phyloP scores from a whole-genome alignment of 2,329 filamentous ascomycete genomes.

The Boeremia exigua region DNA sequence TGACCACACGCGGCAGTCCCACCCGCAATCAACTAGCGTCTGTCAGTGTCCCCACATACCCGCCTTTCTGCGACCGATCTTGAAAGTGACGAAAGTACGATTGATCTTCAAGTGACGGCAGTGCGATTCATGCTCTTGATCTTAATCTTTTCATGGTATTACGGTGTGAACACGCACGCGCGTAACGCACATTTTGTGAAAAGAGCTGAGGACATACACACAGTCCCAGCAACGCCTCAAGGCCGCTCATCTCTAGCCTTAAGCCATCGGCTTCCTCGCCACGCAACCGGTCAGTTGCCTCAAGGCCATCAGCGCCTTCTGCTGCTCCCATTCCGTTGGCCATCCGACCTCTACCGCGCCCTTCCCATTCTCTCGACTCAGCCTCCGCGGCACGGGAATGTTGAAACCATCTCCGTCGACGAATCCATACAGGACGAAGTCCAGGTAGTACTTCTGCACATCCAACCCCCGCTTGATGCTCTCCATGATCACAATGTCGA shows the following conservation, averaged over 20 bases:
- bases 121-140: not conserved
- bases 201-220: too few species aligned
- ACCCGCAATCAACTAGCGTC: not conserved
- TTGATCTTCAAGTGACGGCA: not conserved
- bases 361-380: constrained; percentile 58
- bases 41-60: not conserved
- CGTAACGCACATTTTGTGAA: too few species aligned
- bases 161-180: not conserved
- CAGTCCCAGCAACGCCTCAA: too few species aligned
- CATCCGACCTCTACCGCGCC: not conserved
- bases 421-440: constrained; percentile 69
- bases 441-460: constrained; percentile 60
- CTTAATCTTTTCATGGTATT: too few species aligned
- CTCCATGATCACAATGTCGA: constrained; percentile 57
- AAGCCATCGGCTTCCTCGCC: not conserved
- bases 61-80: not conserved
- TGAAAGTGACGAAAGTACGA: not conserved
- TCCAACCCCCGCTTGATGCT: constrained; percentile 58
- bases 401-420: constrained; percentile 59
- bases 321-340: not conserved
- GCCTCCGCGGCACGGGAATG: constrained; percentile 54
- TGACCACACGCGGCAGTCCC: not conserved
- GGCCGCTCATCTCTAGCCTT: not conserved
- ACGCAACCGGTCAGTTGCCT: not conserved
- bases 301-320: not conserved